phyloP scores from a whole-genome alignment of 345 rosid genomes.

The Lepidium sativum region DNA sequence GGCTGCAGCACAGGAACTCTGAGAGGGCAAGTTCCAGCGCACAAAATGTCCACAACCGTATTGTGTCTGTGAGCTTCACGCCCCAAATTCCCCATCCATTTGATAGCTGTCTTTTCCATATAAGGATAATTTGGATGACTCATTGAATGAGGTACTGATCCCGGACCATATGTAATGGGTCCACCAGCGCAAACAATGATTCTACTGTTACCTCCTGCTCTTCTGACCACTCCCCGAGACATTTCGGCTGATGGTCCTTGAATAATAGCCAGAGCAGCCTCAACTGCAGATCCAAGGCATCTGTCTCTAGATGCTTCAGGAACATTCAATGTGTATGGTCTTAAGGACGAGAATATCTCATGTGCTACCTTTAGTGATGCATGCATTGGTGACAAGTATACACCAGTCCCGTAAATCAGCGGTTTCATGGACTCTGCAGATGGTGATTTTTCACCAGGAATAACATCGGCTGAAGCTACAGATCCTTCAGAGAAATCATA shows the following conservation, averaged over 20 bases:
- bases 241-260: slow-evolving; percentile 91
- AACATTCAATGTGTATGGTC: slow-evolving; percentile 62
- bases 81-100: slow-evolving; percentile 85
- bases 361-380: slow-evolving; percentile 92
- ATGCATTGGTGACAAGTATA: slow-evolving; percentile 90
- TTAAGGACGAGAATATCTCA: slow-evolving; percentile 78
- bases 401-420: slow-evolving; percentile 86
- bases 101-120: slow-evolving; percentile 76
- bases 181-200: slow-evolving; percentile 94
- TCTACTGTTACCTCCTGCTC: slow-evolving; percentile 84
- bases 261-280: slow-evolving; percentile 84
- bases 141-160: slow-evolving; percentile 80
- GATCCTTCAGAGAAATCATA: slow-evolving; percentile 91
- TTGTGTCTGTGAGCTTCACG: slow-evolving; percentile 62
- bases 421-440: slow-evolving; percentile 67
- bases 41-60: slow-evolving; percentile 83
- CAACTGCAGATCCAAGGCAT: slow-evolving; percentile 84
- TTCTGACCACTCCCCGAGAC: slow-evolving; percentile 78
- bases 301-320: slow-evolving; percentile 90
- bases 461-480: slow-evolving; percentile 93
- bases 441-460: slow-evolving; percentile 83
- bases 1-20: slow-evolving; percentile 86
- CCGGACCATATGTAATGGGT: slow-evolving; percentile 88
- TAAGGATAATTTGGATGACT: slow-evolving; percentile 81
- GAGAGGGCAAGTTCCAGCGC: slow-evolving; percentile 97